A percentile compares a stretch with the other conserved stretches of the same genome.
These are phyloP conservation scores for Termitomyces sp. DNA, from an alignment of 768 basidiomycete species.

Conservation along the genomic window DNA sequence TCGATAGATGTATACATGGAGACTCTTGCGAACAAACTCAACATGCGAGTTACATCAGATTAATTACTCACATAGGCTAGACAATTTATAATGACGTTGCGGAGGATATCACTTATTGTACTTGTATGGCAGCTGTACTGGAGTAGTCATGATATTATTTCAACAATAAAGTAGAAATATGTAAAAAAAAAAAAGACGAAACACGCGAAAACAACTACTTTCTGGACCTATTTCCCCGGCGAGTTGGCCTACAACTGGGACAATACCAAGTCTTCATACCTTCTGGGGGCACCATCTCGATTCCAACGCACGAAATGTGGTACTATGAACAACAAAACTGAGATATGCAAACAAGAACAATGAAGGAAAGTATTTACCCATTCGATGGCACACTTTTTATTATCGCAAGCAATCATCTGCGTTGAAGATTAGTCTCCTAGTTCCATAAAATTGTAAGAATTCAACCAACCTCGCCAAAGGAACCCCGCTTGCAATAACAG, in stretches of 20 bases:
- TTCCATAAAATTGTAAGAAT: slow-evolving; percentile 8
- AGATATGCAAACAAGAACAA: slow-evolving; percentile 2
- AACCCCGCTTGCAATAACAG: slow-evolving; percentile 79
- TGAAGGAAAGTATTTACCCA: slow-evolving; percentile 60
- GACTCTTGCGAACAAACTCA: slow-evolving; percentile 77
- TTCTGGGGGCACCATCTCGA: slow-evolving; percentile 50
- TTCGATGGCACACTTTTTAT: slow-evolving; percentile 65
- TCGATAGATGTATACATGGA: slow-evolving; percentile 80
- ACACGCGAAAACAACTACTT: slow-evolving; percentile 8
- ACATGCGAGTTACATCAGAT: slow-evolving; percentile 40
- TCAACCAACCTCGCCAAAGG: slow-evolving; percentile 70
- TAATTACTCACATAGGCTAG: slow-evolving; percentile 5
- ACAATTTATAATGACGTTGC: background rate
- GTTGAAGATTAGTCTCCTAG: slow-evolving; percentile 5
- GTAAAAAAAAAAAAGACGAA: background rate
- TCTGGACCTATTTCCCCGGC: slow-evolving; percentile 26
- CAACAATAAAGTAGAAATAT: background rate
- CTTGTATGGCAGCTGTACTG: background rate
- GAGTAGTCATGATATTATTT: background rate
- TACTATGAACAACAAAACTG: slow-evolving; percentile 42
- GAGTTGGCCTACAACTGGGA: slow-evolving; percentile 51
- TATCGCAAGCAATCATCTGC: slow-evolving; percentile 89
- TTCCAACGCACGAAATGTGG: slow-evolving; percentile 65
- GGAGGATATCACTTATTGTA: background rate
- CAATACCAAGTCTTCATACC: slow-evolving; percentile 65